Evolutionary conservation across 768 basidiomycete species (phyloP), one percentile per base, ranked within the genome.

Genomic region (Lentinus tigrinus): DNA sequence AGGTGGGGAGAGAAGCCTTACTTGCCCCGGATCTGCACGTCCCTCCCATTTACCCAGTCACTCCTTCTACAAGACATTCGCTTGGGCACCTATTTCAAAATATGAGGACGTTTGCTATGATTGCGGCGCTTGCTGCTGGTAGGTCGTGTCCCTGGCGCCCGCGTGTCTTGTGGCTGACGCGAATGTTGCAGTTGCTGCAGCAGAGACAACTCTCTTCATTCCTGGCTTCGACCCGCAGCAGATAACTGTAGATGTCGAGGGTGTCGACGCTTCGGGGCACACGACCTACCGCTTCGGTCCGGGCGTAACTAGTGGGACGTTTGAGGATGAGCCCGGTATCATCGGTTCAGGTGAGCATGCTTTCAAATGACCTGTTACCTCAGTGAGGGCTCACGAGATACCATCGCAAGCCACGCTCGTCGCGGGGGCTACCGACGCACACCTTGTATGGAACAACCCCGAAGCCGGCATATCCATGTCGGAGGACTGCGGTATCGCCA

Each of bases 161-260:
- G 19, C 43, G 6, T n/a, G n/a, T n/a, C n/a, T 8, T 21, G 17
- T n/a, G 19, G 43, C 17, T 23, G n/a, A 44, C 23, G 9, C 21
- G 16, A 11, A 46, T 2, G 19, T 16, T 37, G 17, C 55, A 72
- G 72, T 57, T 50, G 69, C 64, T 13, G 54, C 54, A 21, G 73
- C 72, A 4, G 66, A 73, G 55, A 75, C 72, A 0, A 77, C 80
- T n/a, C 64, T 80, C 38, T 78, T 72, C 57, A 70, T 82, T 53
- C 80, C 78, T 1, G 78, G 73, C 28, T 78, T 79, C 52, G 75
- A 81, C 55, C 72, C 74, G 17, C 77, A 77, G 64, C 75, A 77
- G 9, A 58, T 80, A 40, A 74, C 76, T 51, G 79, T 74, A 42
- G 70, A 73, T 58, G 65, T 73, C 38, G 39, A 79, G n/a, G 78